These are phyloP conservation scores for Cryptococcus sp. DNA, from an alignment of 1,284 basidiomycete genomes.

Conservation along the genomic window DNA sequence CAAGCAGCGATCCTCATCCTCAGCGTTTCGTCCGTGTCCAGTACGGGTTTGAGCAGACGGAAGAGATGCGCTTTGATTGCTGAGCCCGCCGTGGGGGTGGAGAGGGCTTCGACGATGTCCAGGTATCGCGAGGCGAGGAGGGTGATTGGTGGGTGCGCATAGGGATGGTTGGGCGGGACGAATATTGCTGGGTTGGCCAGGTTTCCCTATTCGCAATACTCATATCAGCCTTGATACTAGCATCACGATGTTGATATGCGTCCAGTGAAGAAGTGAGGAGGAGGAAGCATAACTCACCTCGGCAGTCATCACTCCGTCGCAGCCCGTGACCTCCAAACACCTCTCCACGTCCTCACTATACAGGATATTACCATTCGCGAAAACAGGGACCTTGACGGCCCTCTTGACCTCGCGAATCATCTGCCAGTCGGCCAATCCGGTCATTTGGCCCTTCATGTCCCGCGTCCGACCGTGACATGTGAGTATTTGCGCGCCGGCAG, in stretches of 20 bases:
- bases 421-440: slow-evolving; percentile 79
- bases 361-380: slow-evolving; percentile 97
- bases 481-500: slow-evolving; percentile 91
- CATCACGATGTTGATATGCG: too few species aligned
- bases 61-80: slow-evolving; percentile 92
- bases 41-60: slow-evolving; percentile 80
- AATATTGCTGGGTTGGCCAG: slow-evolving; percentile 92
- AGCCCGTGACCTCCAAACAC: slow-evolving; percentile 78
- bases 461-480: slow-evolving; percentile 89
- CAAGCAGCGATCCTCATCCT: slow-evolving; percentile 59
- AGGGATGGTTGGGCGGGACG: slow-evolving; percentile 49
- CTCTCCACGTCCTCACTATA: slow-evolving; percentile 74
- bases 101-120: slow-evolving; percentile 69
- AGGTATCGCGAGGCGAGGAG: slow-evolving; percentile 83
- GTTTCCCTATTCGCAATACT: slow-evolving; percentile 61
- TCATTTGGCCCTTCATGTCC: slow-evolving; percentile 81
- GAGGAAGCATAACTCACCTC: slow-evolving; percentile 56
- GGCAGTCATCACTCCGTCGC: slow-evolving; percentile 91
- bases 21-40: slow-evolving; percentile 67
- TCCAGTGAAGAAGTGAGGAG: too few species aligned
- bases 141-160: slow-evolving; percentile 64
- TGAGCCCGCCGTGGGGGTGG: slow-evolving; percentile 70
- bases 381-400: slow-evolving; percentile 86
- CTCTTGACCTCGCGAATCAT: slow-evolving; percentile 84
- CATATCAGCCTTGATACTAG: neutral